phyloP scores from a whole-genome alignment of 192 early-diverging fungal species.

The Diversispora eburnea region DNA sequence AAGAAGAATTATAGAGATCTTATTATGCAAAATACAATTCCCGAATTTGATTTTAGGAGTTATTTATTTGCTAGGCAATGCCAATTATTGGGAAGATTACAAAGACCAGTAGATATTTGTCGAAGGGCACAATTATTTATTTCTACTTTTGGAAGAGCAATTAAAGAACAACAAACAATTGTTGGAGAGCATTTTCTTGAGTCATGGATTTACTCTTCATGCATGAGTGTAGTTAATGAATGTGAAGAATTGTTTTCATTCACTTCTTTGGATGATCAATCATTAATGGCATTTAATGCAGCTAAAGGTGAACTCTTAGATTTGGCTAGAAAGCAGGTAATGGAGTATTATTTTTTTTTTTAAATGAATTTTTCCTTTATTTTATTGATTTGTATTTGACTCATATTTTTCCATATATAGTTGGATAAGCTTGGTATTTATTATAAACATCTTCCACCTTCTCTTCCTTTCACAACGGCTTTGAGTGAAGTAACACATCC shows the following conservation, averaged over 20 bases:
- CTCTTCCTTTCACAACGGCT: slow-evolving; percentile 53
- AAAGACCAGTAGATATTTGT: slow-evolving; percentile 64
- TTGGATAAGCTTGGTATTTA: slow-evolving; percentile 71
- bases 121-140: slow-evolving; percentile 72
- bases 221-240: slow-evolving; percentile 70
- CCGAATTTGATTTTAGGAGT: slow-evolving; percentile 94
- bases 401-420: slow-evolving; percentile 33
- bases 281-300: slow-evolving; percentile 60
- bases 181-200: slow-evolving; percentile 62
- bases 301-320: slow-evolving; percentile 73
- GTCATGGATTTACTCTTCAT: slow-evolving; percentile 78
- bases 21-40: slow-evolving; percentile 86
- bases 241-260: slow-evolving; percentile 71
- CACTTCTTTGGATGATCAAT: slow-evolving; percentile 38
- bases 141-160: slow-evolving; percentile 61
- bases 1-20: slow-evolving; percentile 81
- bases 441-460: slow-evolving; percentile 51
- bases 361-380: neutral
- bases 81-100: slow-evolving; percentile 66
- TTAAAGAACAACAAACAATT: slow-evolving; percentile 71
- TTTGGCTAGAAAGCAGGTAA: slow-evolving; percentile 72
- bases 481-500: slow-evolving; percentile 36
- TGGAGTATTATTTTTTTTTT: neutral
- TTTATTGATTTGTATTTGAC: neutral
- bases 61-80: slow-evolving; percentile 95